Conservation (phyloP, 257 asterid genomes). For the Nicotiana obtusifolia region DNA sequence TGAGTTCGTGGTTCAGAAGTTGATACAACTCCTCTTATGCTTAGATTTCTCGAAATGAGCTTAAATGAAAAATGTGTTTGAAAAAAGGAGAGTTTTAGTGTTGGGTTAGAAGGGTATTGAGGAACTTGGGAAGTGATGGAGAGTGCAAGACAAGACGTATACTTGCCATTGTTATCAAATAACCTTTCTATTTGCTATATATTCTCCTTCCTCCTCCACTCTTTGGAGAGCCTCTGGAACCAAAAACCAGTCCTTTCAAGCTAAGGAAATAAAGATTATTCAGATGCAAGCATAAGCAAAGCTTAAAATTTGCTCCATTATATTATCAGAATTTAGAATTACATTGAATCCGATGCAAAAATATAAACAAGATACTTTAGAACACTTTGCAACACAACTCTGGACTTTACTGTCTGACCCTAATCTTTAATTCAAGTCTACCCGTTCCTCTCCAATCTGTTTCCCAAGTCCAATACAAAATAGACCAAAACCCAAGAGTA, state of each 20-base stretch:
- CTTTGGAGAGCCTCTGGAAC: neutral
- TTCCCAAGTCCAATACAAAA: neutral
- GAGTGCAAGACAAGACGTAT: constrained; percentile 43
- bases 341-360: neutral
- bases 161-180: constrained; percentile 50
- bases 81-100: neutral
- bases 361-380: neutral
- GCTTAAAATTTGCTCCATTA: neutral
- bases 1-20: constrained; percentile 51
- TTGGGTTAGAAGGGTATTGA: constrained; percentile 10
- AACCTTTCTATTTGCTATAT: neutral
- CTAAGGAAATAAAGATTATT: neutral
- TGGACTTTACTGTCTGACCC: neutral
- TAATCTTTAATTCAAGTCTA: neutral
- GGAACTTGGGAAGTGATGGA: constrained; percentile 27
- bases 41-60: constrained; percentile 28
- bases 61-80: constrained; percentile 37
- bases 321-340: neutral
- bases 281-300: neutral
- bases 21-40: constrained; percentile 51
- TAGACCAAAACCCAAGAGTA: neutral
- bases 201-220: neutral
- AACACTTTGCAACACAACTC: neutral
- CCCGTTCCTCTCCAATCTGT: neutral
- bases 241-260: neutral